phyloP scores from a whole-genome alignment of 2,329 filamentous ascomycete genomes.

The Hypoxylon sp. region DNA sequence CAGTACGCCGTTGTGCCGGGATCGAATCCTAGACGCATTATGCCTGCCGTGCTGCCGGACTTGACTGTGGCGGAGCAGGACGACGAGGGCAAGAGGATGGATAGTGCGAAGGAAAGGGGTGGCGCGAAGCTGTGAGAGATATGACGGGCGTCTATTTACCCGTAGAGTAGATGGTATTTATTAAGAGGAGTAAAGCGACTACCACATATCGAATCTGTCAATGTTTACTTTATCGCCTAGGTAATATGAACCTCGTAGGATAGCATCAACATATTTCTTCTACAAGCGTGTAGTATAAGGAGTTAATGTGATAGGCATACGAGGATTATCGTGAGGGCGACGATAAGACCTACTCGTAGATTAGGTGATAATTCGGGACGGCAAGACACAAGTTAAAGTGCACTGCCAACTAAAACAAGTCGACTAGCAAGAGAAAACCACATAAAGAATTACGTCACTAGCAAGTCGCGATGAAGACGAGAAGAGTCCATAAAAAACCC shows the following conservation, averaged over 20 bases:
- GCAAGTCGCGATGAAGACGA: slow-evolving; percentile 1
- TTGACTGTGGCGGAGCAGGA: slow-evolving; percentile 82
- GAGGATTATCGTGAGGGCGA: background rate
- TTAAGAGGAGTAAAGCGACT: background rate
- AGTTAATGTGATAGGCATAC: background rate
- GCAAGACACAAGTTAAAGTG: background rate
- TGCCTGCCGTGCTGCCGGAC: slow-evolving; percentile 79
- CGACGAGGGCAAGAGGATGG: slow-evolving; percentile 80
- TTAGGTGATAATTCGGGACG: background rate
- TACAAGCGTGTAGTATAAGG: background rate
- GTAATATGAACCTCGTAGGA: background rate
- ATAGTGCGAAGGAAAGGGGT: slow-evolving; percentile 67
- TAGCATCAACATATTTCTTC: background rate
- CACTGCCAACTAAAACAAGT: background rate
- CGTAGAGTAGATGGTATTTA: background rate
- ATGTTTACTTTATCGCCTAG: background rate
- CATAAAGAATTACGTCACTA: background rate
- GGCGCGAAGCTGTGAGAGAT: slow-evolving; percentile 58
- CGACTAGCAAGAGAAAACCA: background rate
- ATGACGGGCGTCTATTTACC: background rate
- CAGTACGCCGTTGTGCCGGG: slow-evolving; percentile 74
- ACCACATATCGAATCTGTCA: background rate
- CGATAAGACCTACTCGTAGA: background rate
- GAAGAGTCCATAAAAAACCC: slow-evolving; percentile 2
- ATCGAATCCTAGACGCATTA: slow-evolving; percentile 76